Percentiles rank a stretch among this genome's conserved stretches.
These are phyloP conservation scores for Colletotrichum falcatum DNA, from an alignment of 2,329 filamentous ascomycete species.

Conservation along the genomic window DNA sequence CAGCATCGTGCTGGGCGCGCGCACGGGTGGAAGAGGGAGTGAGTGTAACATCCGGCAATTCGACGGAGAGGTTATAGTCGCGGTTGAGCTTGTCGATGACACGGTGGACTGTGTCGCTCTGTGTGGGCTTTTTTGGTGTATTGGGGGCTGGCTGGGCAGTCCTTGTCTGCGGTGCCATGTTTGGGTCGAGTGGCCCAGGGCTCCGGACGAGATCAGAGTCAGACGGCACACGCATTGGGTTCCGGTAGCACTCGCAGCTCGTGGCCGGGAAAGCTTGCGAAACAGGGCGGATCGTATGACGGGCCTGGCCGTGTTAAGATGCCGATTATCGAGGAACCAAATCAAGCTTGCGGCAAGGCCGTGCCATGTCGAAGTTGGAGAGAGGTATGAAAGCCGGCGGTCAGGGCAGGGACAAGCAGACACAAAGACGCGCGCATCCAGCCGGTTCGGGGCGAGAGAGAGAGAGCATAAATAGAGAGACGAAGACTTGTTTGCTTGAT, in stretches of 20 bases:
- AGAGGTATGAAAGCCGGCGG: neutral
- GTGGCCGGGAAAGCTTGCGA: neutral
- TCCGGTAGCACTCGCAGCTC: neutral
- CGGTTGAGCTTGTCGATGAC: conserved; percentile 34
- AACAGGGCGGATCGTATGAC: neutral
- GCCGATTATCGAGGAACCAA: neutral
- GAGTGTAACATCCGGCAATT: conserved; percentile 6
- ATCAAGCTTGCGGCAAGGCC: neutral
- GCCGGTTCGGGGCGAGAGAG: no score
- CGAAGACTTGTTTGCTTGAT: neutral
- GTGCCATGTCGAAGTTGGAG: conserved; percentile 5
- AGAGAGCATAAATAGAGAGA: neutral
- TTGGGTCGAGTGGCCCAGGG: neutral
- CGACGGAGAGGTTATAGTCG: conserved; percentile 32
- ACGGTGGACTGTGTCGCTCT: neutral
- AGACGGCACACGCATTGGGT: neutral
- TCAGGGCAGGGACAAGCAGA: neutral
- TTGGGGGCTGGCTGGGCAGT: conserved; percentile 11
- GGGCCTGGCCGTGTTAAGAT: neutral
- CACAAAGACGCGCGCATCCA: no score
- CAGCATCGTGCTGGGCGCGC: neutral
- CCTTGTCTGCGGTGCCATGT: conserved; percentile 18
- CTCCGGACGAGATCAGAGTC: neutral
- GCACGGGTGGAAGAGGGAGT: conserved; percentile 3
- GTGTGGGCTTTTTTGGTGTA: conserved; percentile 16